phyloP scores from a whole-genome alignment of 768 basidiomycete species.

The Boletellus ananiceps region DNA sequence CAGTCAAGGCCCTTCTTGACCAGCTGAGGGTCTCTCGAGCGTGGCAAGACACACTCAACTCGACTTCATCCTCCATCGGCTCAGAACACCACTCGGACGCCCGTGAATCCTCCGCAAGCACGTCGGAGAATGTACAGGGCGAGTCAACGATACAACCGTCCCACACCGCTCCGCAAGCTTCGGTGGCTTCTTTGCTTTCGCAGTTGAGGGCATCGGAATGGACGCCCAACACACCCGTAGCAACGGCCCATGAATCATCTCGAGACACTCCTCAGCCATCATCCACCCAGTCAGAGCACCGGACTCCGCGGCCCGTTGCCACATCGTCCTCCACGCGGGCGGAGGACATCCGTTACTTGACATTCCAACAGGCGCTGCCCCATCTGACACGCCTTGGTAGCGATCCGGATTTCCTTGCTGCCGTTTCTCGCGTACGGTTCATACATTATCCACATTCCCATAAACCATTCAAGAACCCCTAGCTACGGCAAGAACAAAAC shows the following conservation, averaged over 20 bases:
- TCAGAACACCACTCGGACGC: constrained; percentile 1
- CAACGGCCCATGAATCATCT: constrained; percentile 7
- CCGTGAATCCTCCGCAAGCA: constrained; percentile 7
- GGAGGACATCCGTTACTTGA: constrained; percentile 43
- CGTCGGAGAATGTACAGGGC: constrained; percentile 3
- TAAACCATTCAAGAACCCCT: constrained; percentile 8
- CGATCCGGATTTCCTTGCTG: constrained; percentile 46
- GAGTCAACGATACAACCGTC: constrained; percentile 4
- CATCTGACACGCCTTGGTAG: constrained; percentile 56
- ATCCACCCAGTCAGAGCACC: constrained; percentile 6
- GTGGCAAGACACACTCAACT: constrained; percentile 51
- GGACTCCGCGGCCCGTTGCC: constrained; percentile 10
- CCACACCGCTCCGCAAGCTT: constrained; percentile 26
- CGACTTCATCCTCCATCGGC: constrained; percentile 2
- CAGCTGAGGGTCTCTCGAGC: constrained; percentile 62
- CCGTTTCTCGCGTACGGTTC: constrained; percentile 48
- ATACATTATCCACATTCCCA: constrained; percentile 1
- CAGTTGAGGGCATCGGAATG: constrained; percentile 44
- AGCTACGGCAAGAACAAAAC: constrained; percentile 74
- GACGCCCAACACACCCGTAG: constrained; percentile 9
- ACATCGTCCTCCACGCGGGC: constrained; percentile 5
- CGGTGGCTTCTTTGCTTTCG: constrained; percentile 60
- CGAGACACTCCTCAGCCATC: constrained; percentile 8
- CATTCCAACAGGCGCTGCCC: constrained; percentile 70
- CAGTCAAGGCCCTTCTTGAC: constrained; percentile 67